Evolutionary conservation across 2,329 filamentous ascomycete species (phyloP).

Genomic region (Polytolypa hystricis): DNA sequence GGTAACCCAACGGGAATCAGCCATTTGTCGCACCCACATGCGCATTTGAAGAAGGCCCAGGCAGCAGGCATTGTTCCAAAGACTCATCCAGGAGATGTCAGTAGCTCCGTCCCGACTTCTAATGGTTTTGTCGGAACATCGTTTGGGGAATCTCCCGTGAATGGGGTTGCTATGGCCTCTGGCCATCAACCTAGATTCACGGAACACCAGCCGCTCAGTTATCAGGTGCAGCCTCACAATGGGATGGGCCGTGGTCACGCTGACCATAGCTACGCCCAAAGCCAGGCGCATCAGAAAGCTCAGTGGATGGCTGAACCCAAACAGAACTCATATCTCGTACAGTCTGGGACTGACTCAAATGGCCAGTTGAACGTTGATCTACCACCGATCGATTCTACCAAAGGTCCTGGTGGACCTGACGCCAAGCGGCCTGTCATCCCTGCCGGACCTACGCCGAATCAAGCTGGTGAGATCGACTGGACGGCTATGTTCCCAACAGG

Average conservation of each 20-base stretch:
- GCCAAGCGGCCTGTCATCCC: slow-evolving; percentile 45
- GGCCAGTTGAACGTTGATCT: slow-evolving; percentile 35
- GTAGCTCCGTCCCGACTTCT: slow-evolving; percentile 32
- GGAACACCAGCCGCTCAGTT: slow-evolving; percentile 34
- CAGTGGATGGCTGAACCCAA: slow-evolving; percentile 35
- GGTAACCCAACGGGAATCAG: slow-evolving; percentile 92
- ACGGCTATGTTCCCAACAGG: slow-evolving; percentile 66
- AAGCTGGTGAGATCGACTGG: slow-evolving; percentile 55
- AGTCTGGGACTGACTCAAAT: slow-evolving; percentile 30
- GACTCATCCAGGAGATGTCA: slow-evolving; percentile 35
- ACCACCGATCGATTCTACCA: slow-evolving; percentile 32
- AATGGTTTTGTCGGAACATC: slow-evolving; percentile 32
- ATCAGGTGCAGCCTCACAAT: slow-evolving; percentile 31
- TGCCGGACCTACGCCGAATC: slow-evolving; percentile 48
- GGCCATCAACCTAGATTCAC: slow-evolving; percentile 26
- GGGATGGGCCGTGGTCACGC: slow-evolving; percentile 30
- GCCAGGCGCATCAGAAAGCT: slow-evolving; percentile 28
- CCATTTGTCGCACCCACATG: slow-evolving; percentile 85
- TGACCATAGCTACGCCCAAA: slow-evolving; percentile 25
- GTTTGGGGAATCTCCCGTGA: slow-evolving; percentile 33
- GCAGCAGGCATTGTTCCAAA: slow-evolving; percentile 33
- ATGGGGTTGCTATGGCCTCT: slow-evolving; percentile 30
- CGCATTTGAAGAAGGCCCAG: slow-evolving; percentile 67
- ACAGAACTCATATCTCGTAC: slow-evolving; percentile 32
- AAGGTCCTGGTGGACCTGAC: slow-evolving; percentile 29